A percentile compares a stretch with the other conserved stretches of the same genome.
Evolutionary conservation across 2,329 filamentous ascomycete genomes (phyloP).

Genomic region (Sphaerulina musiva): DNA sequence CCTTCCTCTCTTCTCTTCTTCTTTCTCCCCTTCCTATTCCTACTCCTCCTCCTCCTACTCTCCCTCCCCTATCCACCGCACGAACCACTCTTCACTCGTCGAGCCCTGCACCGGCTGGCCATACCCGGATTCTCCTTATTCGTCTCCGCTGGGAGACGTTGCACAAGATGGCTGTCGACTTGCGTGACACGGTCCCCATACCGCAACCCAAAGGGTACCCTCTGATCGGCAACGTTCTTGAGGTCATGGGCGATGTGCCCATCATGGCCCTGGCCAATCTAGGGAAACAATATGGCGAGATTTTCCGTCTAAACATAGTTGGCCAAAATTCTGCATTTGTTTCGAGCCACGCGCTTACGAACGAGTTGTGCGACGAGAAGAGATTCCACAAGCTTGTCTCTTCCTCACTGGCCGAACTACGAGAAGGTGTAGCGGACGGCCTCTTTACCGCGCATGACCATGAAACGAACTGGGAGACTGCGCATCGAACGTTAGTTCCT

Average conservation of each 20-base stretch:
- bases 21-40: neutral
- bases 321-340: slow-evolving; percentile 22
- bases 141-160: neutral
- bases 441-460: slow-evolving; percentile 54
- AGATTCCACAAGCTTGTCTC: slow-evolving; percentile 54
- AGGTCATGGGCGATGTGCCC: slow-evolving; percentile 56
- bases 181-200: slow-evolving; percentile 38
- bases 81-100: neutral
- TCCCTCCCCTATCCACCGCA: neutral
- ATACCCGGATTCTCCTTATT: neutral
- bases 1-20: no score
- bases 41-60: neutral
- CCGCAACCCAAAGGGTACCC: slow-evolving; percentile 59
- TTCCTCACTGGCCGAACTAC: slow-evolving; percentile 48
- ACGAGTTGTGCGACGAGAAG: slow-evolving; percentile 38
- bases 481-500: slow-evolving; percentile 56
- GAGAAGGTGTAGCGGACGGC: slow-evolving; percentile 57
- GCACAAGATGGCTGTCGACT: slow-evolving; percentile 18
- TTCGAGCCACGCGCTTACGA: slow-evolving; percentile 28
- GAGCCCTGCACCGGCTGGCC: neutral
- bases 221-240: slow-evolving; percentile 58
- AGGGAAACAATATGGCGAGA: slow-evolving; percentile 24
- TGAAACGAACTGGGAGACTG: slow-evolving; percentile 31
- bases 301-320: slow-evolving; percentile 19
- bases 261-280: slow-evolving; percentile 50